phyloP scores from a whole-genome alignment of 2,329 filamentous ascomycete species.

The Stenocarpella maydis region DNA sequence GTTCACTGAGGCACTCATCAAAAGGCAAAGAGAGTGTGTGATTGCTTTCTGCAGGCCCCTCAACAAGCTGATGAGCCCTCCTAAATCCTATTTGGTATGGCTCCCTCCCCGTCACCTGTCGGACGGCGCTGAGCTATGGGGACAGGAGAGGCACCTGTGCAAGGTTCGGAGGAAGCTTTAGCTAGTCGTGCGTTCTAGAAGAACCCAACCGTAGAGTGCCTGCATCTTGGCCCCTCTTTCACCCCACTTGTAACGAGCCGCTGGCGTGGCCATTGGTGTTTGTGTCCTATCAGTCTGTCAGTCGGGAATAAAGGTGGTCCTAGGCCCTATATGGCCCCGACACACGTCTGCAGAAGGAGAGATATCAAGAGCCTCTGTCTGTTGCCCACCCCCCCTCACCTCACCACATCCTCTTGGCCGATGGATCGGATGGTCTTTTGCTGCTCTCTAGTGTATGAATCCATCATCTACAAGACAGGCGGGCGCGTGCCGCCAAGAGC shows the following conservation, averaged over 20 bases:
- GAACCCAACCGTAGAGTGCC: not conserved
- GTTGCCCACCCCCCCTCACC: not conserved
- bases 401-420: not conserved
- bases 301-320: conserved; percentile 12
- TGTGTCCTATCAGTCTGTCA: conserved; percentile 18
- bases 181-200: conserved; percentile 19
- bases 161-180: conserved; percentile 20
- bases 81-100: conserved; percentile 17
- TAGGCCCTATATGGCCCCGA: not conserved
- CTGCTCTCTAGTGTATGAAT: not conserved
- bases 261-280: conserved; percentile 10
- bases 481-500: not conserved
- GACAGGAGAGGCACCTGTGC: not conserved
- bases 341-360: not conserved
- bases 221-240: not conserved
- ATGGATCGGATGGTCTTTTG: not conserved
- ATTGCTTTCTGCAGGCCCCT: conserved; percentile 20
- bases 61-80: conserved; percentile 21
- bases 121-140: not conserved
- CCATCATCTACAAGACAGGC: not conserved
- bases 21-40: not conserved
- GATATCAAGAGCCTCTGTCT: not conserved
- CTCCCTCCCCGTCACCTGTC: conserved; percentile 16
- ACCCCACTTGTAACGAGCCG: conserved; percentile 8
- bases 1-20: conserved; percentile 12